phyloP scores from a whole-genome alignment of 1,284 basidiomycete genomes.

The Papiliotrema terrestris region DNA sequence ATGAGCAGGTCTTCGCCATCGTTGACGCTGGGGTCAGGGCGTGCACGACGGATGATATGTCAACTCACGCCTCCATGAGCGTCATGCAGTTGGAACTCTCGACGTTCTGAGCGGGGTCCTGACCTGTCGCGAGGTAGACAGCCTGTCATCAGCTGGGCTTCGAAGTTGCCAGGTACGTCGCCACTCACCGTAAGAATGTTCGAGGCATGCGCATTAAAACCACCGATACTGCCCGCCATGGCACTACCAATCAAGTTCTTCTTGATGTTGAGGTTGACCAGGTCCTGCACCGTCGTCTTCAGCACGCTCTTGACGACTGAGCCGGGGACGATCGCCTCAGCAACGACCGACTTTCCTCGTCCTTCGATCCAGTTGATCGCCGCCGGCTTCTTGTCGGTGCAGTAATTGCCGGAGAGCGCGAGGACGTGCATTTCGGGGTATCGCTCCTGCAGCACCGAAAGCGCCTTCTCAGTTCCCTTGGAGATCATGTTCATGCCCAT shows the following conservation, averaged over 20 bases:
- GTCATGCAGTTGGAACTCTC: constrained; percentile 99
- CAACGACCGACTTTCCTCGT: constrained; percentile 94
- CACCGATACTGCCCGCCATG: constrained; percentile 95
- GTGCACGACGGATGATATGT: constrained; percentile 7
- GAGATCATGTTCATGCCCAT: constrained; percentile 99
- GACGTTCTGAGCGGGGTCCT: constrained; percentile 98
- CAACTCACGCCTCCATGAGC: constrained; percentile 92
- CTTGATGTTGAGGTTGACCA: constrained; percentile 92
- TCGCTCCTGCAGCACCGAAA: constrained; percentile 71
- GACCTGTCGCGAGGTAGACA: constrained; percentile 92
- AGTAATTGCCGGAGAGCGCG: constrained; percentile 95
- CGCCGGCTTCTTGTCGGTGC: constrained; percentile 99
- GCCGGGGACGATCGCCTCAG: constrained; percentile 90
- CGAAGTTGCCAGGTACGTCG: too few relatives aligned
- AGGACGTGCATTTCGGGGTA: constrained; percentile 95
- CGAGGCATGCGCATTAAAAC: constrained; percentile 97
- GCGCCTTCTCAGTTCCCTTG: constrained; percentile 91
- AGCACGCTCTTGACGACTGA: constrained; percentile 82
- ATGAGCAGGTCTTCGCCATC: constrained; percentile 85
- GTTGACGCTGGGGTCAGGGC: constrained; percentile 61
- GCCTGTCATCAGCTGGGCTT: constrained; percentile 52
- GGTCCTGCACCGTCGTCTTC: constrained; percentile 88
- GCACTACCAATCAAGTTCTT: constrained; percentile 97
- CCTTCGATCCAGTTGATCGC: constrained; percentile 99
- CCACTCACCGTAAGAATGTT: constrained; percentile 83